Conservation (phyloP, 768 basidiomycete species). For the Leccinum rimulosum region DNA sequence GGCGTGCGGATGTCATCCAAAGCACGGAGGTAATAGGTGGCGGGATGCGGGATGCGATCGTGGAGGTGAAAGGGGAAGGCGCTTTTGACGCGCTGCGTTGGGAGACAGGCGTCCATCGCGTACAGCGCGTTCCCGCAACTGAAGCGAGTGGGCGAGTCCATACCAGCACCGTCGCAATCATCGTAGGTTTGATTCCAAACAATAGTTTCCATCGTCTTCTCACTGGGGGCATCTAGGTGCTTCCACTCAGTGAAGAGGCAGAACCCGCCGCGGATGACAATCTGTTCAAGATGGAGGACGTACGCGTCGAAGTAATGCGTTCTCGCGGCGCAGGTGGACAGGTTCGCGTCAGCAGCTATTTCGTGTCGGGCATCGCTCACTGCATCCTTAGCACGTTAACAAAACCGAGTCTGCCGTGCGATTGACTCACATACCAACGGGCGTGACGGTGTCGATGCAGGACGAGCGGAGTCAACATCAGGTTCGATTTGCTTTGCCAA, state of each 20-base stretch:
- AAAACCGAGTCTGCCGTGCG: constrained; percentile 98
- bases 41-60: constrained; percentile 74
- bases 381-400: constrained; percentile 80
- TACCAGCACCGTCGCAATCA: constrained; percentile 85
- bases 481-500: constrained; percentile 37
- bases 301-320: constrained; percentile 92
- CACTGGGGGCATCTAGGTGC: constrained; percentile 49
- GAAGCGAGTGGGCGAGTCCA: constrained; percentile 87
- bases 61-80: constrained; percentile 76
- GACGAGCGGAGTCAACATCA: constrained; percentile 96
- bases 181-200: constrained; percentile 49
- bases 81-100: constrained; percentile 78
- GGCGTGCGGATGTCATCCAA: constrained; percentile 62
- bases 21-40: constrained; percentile 56
- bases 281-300: constrained; percentile 80
- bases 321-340: constrained; percentile 97
- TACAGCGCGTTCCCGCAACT: constrained; percentile 91
- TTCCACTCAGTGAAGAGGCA: constrained; percentile 73
- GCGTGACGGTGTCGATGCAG: constrained; percentile 96
- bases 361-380: background rate
- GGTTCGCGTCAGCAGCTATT: constrained; percentile 39
- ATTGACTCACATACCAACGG: constrained; percentile 87
- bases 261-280: constrained; percentile 53
- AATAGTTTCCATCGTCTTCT: background rate
- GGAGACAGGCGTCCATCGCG: constrained; percentile 96